Percentiles rank a stretch among this genome's conserved stretches.
Conservation (phyloP, 176 grass and related monocot genomes). For the Cymbopogon citratus region DNA sequence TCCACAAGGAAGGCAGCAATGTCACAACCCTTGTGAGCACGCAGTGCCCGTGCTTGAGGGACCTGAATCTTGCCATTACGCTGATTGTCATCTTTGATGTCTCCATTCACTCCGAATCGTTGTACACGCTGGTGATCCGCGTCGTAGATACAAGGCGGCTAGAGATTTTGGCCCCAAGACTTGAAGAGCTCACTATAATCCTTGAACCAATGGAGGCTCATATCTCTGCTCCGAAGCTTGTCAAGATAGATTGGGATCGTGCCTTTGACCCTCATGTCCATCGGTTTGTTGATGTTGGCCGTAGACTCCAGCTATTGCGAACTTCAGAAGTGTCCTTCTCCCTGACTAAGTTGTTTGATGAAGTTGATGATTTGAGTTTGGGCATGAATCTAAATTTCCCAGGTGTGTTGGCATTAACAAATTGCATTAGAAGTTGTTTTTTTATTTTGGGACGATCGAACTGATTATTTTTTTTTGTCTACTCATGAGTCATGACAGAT, state of each 20-base stretch:
- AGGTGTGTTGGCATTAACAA: not conserved
- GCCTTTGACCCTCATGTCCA: not conserved
- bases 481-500: not conserved
- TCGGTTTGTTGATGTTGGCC: not conserved
- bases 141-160: not conserved
- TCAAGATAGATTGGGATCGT: rapidly evolving
- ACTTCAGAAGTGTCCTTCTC: rapidly evolving
- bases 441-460: not conserved
- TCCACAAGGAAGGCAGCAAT: not conserved
- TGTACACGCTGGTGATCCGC: not conserved
- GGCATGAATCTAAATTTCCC: rapidly evolving
- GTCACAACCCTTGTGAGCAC: not conserved
- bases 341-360: not conserved
- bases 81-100: not conserved
- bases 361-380: not conserved
- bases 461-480: not conserved
- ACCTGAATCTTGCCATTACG: rapidly evolving
- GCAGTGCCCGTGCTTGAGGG: not conserved
- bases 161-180: not conserved
- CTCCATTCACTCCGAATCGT: not conserved
- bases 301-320: not conserved
- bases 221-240: not conserved
- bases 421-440: rapidly evolving
- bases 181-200: not conserved
- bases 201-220: not conserved